Percentiles rank a stretch among this genome's conserved stretches.
Evolutionary conservation across 345 rosid genomes (phyloP).

Genomic region (Linum trigynum): DNA sequence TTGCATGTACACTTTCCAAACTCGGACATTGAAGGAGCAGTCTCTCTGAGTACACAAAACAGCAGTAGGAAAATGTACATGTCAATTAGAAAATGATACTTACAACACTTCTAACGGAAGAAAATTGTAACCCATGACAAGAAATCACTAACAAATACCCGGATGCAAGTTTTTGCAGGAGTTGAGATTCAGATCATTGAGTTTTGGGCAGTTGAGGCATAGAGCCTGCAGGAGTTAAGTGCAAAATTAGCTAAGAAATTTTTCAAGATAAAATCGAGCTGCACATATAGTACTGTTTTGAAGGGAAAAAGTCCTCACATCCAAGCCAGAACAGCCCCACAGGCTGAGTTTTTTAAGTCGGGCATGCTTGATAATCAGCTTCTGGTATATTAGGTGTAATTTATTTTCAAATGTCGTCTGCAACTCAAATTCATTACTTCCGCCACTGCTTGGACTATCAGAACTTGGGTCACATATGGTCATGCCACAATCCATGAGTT

Average conservation of each 20-base stretch:
- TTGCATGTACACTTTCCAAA: conserved; percentile 66
- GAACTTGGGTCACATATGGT: conserved; percentile 61
- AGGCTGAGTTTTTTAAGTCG: conserved; percentile 78
- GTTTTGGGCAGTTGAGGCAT: conserved; percentile 80
- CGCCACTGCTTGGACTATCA: conserved; percentile 29
- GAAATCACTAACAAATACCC: conserved; percentile 24
- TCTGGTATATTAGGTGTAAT: conserved; percentile 58
- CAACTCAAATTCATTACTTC: conserved; percentile 25
- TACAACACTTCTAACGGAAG: not conserved
- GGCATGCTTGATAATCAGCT: conserved; percentile 76
- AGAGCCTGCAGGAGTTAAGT: conserved; percentile 70
- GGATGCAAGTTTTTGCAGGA: conserved; percentile 70
- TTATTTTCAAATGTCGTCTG: conserved; percentile 40
- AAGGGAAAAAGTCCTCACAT: conserved; percentile 42
- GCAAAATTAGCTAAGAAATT: conserved; percentile 13
- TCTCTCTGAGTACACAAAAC: conserved; percentile 34
- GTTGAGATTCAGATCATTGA: conserved; percentile 73
- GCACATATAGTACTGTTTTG: not conserved
- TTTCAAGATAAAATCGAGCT: conserved; percentile 2
- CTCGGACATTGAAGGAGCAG: conserved; percentile 84
- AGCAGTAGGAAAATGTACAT: not conserved
- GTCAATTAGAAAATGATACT: not conserved
- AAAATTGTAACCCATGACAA: not conserved
- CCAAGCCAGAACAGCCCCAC: conserved; percentile 98
- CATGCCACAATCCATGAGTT: conserved; percentile 99